These are phyloP conservation scores for Aspergillus sp. DNA, from an alignment of 2,329 filamentous ascomycete genomes.

Conservation along the genomic window DNA sequence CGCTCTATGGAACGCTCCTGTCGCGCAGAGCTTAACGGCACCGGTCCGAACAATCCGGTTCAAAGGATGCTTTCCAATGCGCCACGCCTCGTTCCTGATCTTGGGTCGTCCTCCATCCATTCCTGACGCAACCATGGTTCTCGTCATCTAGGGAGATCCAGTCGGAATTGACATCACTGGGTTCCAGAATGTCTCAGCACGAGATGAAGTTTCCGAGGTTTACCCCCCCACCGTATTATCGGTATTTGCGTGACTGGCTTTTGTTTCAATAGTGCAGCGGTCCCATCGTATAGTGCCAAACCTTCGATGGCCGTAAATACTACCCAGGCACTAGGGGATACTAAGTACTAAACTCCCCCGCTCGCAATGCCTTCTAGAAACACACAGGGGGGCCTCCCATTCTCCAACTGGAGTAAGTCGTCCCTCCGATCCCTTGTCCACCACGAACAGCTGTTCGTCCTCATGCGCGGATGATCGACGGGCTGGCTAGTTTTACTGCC, in stretches of 20 bases:
- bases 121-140: background rate
- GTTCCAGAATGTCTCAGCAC: conserved; percentile 15
- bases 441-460: conserved; percentile 8
- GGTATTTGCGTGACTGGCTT: background rate
- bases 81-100: background rate
- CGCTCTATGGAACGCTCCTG: too few species aligned
- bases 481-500: background rate
- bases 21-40: too few species aligned
- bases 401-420: background rate
- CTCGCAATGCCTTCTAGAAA: conserved; percentile 11
- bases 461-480: conserved; percentile 11
- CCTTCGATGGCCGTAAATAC: background rate
- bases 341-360: background rate
- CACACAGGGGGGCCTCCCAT: background rate
- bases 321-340: background rate
- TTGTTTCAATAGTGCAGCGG: conserved; percentile 15
- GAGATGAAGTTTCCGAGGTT: conserved; percentile 19
- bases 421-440: background rate
- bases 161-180: conserved; percentile 14
- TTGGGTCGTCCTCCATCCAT: background rate
- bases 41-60: too few species aligned
- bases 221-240: conserved; percentile 6
- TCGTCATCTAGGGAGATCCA: background rate
- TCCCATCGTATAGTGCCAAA: conserved; percentile 14
- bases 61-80: too few species aligned